Base-by-base conservation (phyloP, 1,139 yeast species). In the Taphrina wiesneri region DNA sequence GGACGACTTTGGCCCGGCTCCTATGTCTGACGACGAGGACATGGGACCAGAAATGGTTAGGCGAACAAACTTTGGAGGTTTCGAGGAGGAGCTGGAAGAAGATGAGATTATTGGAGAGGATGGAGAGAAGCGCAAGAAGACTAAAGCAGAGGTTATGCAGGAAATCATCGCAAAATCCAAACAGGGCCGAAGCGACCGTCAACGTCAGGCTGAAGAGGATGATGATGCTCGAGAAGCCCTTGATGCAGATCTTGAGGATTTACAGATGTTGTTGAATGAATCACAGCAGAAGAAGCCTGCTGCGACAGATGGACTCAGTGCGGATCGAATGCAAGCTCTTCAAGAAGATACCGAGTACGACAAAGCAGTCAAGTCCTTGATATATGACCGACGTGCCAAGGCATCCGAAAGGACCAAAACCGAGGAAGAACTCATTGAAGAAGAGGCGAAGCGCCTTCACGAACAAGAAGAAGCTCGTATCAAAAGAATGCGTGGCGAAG, bases 391-490 rank as follows among this genome's bases (percentile, higher is more conserved):
- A 73, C 83, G 98, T 72, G 92, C 98, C 0, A 91, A 84, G 9
- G 99, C 99, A n/a, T 85, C 95, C n/a, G 97, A 91, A 69, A 82
- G 97, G 76, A 91, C 97, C 0, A 90, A 92, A 77, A 92, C 98
- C 0, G 90, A 85, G 0, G 97, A 93, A 74, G 99, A 95, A 76
- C 69, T 91, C 23, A 82, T 80, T 51, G 80, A 82, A 65, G 72
- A 71, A 52, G 97, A 90, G 73, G 85, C 83, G 6, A 91, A 86
- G 45, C 85, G 83, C 72, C 80, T 83, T 77, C 84, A 84, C 72
- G 83, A 85, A 72, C 80, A 90, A 69, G 97, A 91, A 74, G 84
- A 83, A 56, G 95, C 86, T 67, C 82, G 98, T 75, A 74, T 83
- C 70, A 85, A 84, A 69, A 85, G 99, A 79, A 93, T 95, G 99